A percentile compares a stretch with the other conserved stretches of the same genome.
Conservation (phyloP, 2,329 filamentous ascomycete species). For the Pseudonectria foliicola region DNA sequence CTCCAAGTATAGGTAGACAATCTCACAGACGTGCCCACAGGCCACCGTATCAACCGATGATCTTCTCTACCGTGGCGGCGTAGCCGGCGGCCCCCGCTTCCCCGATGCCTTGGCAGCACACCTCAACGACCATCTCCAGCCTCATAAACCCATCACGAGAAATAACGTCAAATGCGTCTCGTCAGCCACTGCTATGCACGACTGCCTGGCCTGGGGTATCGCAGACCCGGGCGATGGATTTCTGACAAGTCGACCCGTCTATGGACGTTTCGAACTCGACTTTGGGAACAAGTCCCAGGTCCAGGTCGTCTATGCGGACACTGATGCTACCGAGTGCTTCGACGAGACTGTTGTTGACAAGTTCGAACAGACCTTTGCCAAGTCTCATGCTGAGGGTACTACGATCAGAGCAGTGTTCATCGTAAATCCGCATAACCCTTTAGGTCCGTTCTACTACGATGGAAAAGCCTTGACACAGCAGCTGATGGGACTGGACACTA, state of each 20-base stretch:
- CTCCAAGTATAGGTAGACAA: background rate
- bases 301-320: conserved; percentile 37
- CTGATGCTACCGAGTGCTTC: conserved; percentile 36
- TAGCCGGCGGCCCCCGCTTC: conserved; percentile 28
- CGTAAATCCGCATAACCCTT: conserved; percentile 47
- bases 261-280: conserved; percentile 43
- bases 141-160: conserved; percentile 20
- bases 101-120: conserved; percentile 27
- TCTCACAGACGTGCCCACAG: conserved; percentile 3
- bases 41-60: conserved; percentile 22
- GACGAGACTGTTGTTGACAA: conserved; percentile 34
- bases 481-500: conserved; percentile 2
- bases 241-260: conserved; percentile 34
- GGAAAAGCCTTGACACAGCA: too few species aligned
- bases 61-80: conserved; percentile 31
- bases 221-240: conserved; percentile 32
- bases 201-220: conserved; percentile 32
- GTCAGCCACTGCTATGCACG: conserved; percentile 33
- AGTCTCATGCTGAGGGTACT: conserved; percentile 28
- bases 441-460: conserved; percentile 27
- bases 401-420: conserved; percentile 41
- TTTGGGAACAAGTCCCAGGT: conserved; percentile 36
- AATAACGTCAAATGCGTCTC: conserved; percentile 28
- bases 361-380: conserved; percentile 37
- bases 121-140: conserved; percentile 31